These are phyloP conservation scores for Elsinoe batatas DNA, from an alignment of 2,329 filamentous ascomycete genomes.

Conservation along the genomic window DNA sequence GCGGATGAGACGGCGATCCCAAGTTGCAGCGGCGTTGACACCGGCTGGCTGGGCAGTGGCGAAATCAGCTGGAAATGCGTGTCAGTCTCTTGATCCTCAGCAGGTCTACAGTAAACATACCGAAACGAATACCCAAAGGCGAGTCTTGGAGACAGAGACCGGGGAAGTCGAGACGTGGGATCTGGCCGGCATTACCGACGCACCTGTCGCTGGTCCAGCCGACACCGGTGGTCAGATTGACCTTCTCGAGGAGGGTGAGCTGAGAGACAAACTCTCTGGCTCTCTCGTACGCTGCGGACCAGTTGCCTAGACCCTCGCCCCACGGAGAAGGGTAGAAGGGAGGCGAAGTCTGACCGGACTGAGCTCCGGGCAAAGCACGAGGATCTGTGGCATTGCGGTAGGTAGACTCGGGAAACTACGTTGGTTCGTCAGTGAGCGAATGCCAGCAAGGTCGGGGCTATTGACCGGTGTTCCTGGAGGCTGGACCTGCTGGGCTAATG, in stretches of 20 bases:
- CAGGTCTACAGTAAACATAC: slow-evolving; percentile 26
- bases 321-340: slow-evolving; percentile 82
- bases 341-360: slow-evolving; percentile 37
- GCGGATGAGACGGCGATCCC: slow-evolving; percentile 62
- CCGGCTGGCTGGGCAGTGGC: slow-evolving; percentile 73
- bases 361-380: slow-evolving; percentile 22
- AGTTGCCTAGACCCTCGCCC: slow-evolving; percentile 64
- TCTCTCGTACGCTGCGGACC: slow-evolving; percentile 65
- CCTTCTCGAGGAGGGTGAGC: slow-evolving; percentile 77
- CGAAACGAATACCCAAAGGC: slow-evolving; percentile 66
- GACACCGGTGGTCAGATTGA: slow-evolving; percentile 86
- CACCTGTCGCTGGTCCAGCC: slow-evolving; percentile 66
- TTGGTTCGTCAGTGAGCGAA: neutral
- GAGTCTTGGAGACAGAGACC: slow-evolving; percentile 80
- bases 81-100: neutral
- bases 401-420: slow-evolving; percentile 21
- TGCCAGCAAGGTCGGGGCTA: neutral
- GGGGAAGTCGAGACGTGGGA: slow-evolving; percentile 60
- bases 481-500: slow-evolving; percentile 21
- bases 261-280: slow-evolving; percentile 73
- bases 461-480: slow-evolving; percentile 19
- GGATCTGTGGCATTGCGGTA: slow-evolving; percentile 22
- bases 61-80: slow-evolving; percentile 50
- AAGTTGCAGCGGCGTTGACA: slow-evolving; percentile 73
- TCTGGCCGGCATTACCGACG: slow-evolving; percentile 63